Evolutionary conservation across 805 yeast genomes (phyloP).

Genomic region (Metschnikowia amazonensis): DNA sequence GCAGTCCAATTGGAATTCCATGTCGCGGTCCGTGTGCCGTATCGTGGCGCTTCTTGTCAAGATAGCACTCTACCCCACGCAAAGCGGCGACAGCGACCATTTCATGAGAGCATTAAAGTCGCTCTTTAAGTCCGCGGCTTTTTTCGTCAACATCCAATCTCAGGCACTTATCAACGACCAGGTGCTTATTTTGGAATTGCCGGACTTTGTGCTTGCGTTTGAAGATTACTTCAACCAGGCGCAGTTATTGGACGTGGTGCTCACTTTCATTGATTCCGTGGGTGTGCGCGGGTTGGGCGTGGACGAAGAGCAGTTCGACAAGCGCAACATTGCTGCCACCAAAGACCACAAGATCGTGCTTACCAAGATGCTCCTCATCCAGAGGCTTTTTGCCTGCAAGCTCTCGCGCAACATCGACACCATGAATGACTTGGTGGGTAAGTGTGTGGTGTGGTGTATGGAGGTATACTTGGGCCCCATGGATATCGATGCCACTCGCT

Average conservation of each 20-base stretch:
- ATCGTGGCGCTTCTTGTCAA: conserved; percentile 50
- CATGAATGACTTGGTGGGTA: conserved; percentile 35
- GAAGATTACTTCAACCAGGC: conserved; percentile 35
- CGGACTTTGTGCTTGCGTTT: conserved; percentile 53
- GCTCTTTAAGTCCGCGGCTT: conserved; percentile 38
- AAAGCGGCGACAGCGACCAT: conserved; percentile 20
- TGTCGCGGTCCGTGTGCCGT: conserved; percentile 63
- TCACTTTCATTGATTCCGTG: conserved; percentile 48
- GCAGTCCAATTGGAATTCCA: conserved; percentile 54
- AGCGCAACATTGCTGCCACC: conserved; percentile 27
- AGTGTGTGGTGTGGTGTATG: conserved; percentile 53
- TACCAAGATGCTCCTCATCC: conserved; percentile 57
- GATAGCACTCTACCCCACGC: conserved; percentile 28
- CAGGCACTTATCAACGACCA: conserved; percentile 57
- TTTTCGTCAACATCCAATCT: conserved; percentile 46
- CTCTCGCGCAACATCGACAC: conserved; percentile 27
- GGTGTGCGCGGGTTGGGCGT: conserved; percentile 56
- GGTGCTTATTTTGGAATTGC: conserved; percentile 53
- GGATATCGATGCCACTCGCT: conserved; percentile 58
- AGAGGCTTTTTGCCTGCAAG: conserved; percentile 47
- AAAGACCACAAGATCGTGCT: conserved; percentile 55
- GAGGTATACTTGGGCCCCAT: conserved; percentile 50
- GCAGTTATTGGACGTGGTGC: conserved; percentile 40
- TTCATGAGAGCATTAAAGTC: conserved; percentile 28
- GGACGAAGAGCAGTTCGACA: conserved; percentile 28